Evolutionary conservation across 2,329 filamentous ascomycete genomes (phyloP).

Genomic region (Albophoma yamanashiensis): DNA sequence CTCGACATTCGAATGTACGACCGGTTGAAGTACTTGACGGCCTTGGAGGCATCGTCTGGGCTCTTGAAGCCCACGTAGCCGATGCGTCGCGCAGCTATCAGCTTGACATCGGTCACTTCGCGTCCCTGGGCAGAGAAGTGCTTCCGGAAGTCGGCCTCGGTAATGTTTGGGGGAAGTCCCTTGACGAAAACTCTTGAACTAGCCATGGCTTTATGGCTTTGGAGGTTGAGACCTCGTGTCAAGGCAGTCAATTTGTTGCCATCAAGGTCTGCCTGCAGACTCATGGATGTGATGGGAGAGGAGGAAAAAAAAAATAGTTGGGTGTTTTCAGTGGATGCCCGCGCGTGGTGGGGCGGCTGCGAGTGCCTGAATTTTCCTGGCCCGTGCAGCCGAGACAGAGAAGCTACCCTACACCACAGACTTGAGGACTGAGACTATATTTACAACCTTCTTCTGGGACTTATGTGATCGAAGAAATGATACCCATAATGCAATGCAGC

Average conservation of each 20-base stretch:
- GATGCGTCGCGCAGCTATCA: slow-evolving; percentile 81
- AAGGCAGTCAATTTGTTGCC: not conserved
- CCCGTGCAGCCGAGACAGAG: not conserved
- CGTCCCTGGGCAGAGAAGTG: slow-evolving; percentile 70
- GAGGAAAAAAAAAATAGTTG: slow-evolving; percentile 21
- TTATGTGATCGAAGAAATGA: not conserved
- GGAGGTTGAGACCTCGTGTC: slow-evolving; percentile 1
- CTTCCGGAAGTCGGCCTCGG: slow-evolving; percentile 74
- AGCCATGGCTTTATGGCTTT: slow-evolving; percentile 30
- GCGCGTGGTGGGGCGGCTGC: not conserved
- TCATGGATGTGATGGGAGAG: slow-evolving; percentile 1
- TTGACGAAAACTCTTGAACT: slow-evolving; percentile 69
- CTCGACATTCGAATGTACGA: slow-evolving; percentile 94
- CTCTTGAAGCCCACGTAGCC: slow-evolving; percentile 93
- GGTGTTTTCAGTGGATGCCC: slow-evolving; percentile 1
- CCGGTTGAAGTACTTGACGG: slow-evolving; percentile 91
- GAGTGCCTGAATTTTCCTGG: not conserved
- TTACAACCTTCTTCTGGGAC: not conserved
- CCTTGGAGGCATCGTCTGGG: slow-evolving; percentile 65
- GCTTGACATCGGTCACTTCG: slow-evolving; percentile 81
- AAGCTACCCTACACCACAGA: not conserved
- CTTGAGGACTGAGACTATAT: no score
- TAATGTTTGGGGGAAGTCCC: slow-evolving; percentile 75
- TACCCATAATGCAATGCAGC: no score
- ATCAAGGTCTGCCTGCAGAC: slow-evolving; percentile 6